Percentiles rank a stretch among this genome's conserved stretches.
Conservation (phyloP, 768 basidiomycete genomes). For the Auricularia sp. region DNA sequence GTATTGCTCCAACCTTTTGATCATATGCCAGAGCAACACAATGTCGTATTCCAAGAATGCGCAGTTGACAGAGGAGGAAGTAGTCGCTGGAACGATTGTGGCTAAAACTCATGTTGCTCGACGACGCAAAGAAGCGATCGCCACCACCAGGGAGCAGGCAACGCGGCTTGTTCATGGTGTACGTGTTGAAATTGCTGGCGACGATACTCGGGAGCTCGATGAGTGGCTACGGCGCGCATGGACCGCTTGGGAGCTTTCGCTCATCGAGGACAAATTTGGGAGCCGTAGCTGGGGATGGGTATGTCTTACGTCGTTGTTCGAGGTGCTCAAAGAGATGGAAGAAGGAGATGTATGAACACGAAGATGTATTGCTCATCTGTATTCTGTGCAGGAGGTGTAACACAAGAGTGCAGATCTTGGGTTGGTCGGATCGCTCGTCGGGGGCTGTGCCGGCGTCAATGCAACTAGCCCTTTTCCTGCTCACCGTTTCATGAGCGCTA, state of each 20-base stretch:
- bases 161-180: conserved; percentile 40
- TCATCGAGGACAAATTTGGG: conserved; percentile 32
- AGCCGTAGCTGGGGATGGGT: conserved; percentile 55
- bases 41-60: conserved; percentile 33
- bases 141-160: conserved; percentile 45
- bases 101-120: conserved; percentile 52
- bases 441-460: neutral
- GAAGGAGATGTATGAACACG: neutral
- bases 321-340: conserved; percentile 24
- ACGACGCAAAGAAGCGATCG: conserved; percentile 38
- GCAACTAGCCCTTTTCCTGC: neutral
- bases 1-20: conserved; percentile 38
- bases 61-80: conserved; percentile 52
- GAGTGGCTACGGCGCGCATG: conserved; percentile 39
- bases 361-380: neutral
- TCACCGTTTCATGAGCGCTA: neutral
- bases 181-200: conserved; percentile 40
- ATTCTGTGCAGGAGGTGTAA: neutral
- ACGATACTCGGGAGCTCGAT: conserved; percentile 30
- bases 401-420: neutral
- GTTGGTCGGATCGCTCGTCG: neutral
- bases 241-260: conserved; percentile 44
- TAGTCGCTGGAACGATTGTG: conserved; percentile 52
- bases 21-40: conserved; percentile 37
- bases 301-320: conserved; percentile 47